Evolutionary conservation across 2,329 filamentous ascomycete species (phyloP), one percentile per base, ranked within the genome.

Genomic region (Penicillium sp.): DNA sequence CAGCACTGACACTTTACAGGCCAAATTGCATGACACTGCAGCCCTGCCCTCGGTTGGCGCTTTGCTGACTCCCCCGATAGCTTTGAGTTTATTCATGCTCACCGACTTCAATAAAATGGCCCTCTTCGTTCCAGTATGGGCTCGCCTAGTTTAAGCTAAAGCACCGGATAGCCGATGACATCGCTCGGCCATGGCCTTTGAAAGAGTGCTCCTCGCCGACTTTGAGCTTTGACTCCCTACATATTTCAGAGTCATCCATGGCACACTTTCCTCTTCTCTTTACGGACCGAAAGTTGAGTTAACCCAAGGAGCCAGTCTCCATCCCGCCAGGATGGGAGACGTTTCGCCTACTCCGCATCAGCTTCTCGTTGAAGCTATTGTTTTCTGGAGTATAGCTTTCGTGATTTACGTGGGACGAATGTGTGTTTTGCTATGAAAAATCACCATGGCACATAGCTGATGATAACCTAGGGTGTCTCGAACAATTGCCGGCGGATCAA

Each of bases 321-420:
- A 63, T 59, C 43, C 34, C n/a, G 22, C 38, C 57, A 64, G 34
- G 17, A 74, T 74, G 72, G 71, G 70, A 43, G 62, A 71, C 5
- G 61, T 51, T 25, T 74, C 72, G 17, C 72, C 72, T 38, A 70
- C 68, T 28, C 71, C 72, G 5, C 64, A 57, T 4, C 67, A 70
- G 59, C 66, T 74, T 8, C 49, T 73, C 8, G 62, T 66, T 3
- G 72, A 74, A 55, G 68, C 71, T 22, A 49, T 71, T 4, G 59
- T 72, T 5, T 74, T 73, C 35, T 72, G 72, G 72, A 68, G 65
- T 38, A 71, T 74, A 43, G 71, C 56, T 0, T 38, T 73, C 35
- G 60, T 73, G 6, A 55, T 74, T 11, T 73, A 65, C 54, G 47
- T 66, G 11, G 67, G 71, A n/a, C 60, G 72, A 63, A 69, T 74